These are phyloP conservation scores for Hyphopichia khmerensis DNA, from an alignment of 1,139 yeast species.

Conservation along the genomic window DNA sequence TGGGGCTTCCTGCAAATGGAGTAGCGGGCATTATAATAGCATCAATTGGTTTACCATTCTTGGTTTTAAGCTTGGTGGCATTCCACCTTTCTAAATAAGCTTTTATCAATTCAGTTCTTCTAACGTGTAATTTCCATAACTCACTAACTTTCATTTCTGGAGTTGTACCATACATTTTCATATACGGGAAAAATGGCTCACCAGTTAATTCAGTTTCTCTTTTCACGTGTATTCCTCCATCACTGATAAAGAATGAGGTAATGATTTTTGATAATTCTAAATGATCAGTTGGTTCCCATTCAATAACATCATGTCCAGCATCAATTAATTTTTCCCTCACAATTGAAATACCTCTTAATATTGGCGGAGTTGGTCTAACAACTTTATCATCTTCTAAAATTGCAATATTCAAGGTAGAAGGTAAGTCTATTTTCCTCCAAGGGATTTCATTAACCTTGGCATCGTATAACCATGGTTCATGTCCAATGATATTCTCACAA, in stretches of 20 bases:
- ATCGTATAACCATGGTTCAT: slow-evolving; percentile 32
- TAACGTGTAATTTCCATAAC: slow-evolving; percentile 43
- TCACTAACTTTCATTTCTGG: slow-evolving; percentile 34
- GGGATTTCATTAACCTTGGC: slow-evolving; percentile 31
- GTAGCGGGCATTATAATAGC: slow-evolving; percentile 48
- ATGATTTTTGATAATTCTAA: slow-evolving; percentile 34
- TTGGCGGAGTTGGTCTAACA: slow-evolving; percentile 40
- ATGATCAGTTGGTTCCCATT: slow-evolving; percentile 50
- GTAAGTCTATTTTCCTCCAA: slow-evolving; percentile 24
- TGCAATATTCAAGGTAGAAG: slow-evolving; percentile 29
- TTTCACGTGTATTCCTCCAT: slow-evolving; percentile 39
- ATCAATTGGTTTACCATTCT: slow-evolving; percentile 45
- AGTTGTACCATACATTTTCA: slow-evolving; percentile 30
- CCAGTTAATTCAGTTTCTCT: slow-evolving; percentile 36
- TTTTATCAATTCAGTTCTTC: slow-evolving; percentile 31
- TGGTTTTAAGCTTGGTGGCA: slow-evolving; percentile 26
- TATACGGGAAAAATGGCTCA: slow-evolving; percentile 44
- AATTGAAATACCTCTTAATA: slow-evolving; percentile 25
- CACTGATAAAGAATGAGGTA: slow-evolving; percentile 44
- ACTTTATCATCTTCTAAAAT: slow-evolving; percentile 29
- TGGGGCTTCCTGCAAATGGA: slow-evolving; percentile 48
- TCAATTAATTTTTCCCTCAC: slow-evolving; percentile 23
- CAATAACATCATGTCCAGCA: slow-evolving; percentile 61
- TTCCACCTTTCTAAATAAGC: slow-evolving; percentile 39
- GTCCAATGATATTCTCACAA: slow-evolving; percentile 24